Base-by-base conservation (phyloP, 805 yeast species). In the Zygosaccharomyces bisporus region DNA sequence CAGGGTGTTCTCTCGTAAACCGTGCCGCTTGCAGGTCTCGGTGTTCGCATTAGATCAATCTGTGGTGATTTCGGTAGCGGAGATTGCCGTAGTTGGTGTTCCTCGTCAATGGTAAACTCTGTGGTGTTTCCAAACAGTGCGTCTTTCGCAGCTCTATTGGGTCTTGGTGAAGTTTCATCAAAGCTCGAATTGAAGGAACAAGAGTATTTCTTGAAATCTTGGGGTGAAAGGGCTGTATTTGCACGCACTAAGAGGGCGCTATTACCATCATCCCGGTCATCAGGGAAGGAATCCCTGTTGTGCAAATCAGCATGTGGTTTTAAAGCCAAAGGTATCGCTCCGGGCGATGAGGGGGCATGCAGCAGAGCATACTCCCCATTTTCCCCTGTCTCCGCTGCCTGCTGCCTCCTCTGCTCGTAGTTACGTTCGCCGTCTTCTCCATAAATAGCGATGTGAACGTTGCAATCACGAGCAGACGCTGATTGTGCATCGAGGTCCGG, bases 141-240 rank as follows among this genome's bases (percentile, higher is more conserved):
- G 25, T 42, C 45, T 10, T 40, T 41, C n/a, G 38, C 36, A 6
- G 18, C 19, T 18, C 34, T 32, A 25, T 32, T 47, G 14, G 45
- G 34, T 24, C 25, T 20, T 12, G 67, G 67, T 8, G 67, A 63
- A 19, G 51, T 42, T 37, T 55, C 61, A 10, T 58, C 66, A 36
- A 63, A 63, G 40, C 58, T 61, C 8, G 68, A 60, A 43, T 63
- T 63, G 48, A 63, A 63, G 6, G 68, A 63, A 31, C 64, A 60
- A 4, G 62, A 53, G 37, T 62, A 63, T 38, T 55, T 58, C 37
- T 60, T 60, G 19, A 50, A 50, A 41, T 56, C 53, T 24, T 45
- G 53, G 6, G 61, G 60, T 2, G 64, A 61, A 27, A 46, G 44
- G 34, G 43, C 36, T 10, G 38, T 33, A 16, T 43, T 41, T 16